Base-by-base conservation (phyloP, 139 green algal genomes). In the Chlamydomonas sp. region DNA sequence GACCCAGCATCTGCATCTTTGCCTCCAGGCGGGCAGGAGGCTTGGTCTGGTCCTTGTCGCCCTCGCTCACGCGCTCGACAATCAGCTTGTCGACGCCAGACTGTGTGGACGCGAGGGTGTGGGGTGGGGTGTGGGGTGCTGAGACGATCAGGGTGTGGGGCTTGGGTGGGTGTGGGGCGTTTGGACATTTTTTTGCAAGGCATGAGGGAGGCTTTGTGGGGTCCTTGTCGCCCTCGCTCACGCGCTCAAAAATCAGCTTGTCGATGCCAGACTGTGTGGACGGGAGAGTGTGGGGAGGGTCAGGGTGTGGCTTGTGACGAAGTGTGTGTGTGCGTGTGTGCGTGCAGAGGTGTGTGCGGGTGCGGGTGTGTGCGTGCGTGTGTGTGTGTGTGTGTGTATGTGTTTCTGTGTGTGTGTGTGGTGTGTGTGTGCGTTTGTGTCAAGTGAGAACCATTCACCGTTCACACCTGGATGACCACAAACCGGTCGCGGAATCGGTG, bases 401-500 rank as follows among this genome's bases (percentile, higher is more conserved):
- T n/a, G n/a, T n/a, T n/a, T n/a, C n/a, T n/a, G n/a, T n/a, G n/a
- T n/a, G n/a, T n/a, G n/a, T n/a, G n/a, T n/a, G n/a, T n/a, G n/a
- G n/a, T n/a, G n/a, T n/a, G n/a, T n/a, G n/a, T n/a, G n/a, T n/a
- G n/a, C n/a, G n/a, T n/a, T n/a, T n/a, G n/a, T n/a, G n/a, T n/a
- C n/a, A n/a, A n/a, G n/a, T n/a, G n/a, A n/a, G n/a, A n/a, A n/a
- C n/a, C n/a, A n/a, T n/a, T n/a, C n/a, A n/a, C n/a, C n/a, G n/a
- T n/a, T n/a, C n/a, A n/a, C n/a, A 80, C 81, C 77, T 87, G 81
- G 13, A 87, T 79, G 35, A 74, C 75, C 8, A 75, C 77, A 31
- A 68, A 72, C 6, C 72, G 73, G 34, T 80, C 81, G 3, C 67
- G 50, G 68, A 73, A 73, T 62, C 80, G 78, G 35, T 81, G 77